Base-by-base conservation (phyloP, 495 filamentous ascomycete species). In the Aspergillus conjunctus region DNA sequence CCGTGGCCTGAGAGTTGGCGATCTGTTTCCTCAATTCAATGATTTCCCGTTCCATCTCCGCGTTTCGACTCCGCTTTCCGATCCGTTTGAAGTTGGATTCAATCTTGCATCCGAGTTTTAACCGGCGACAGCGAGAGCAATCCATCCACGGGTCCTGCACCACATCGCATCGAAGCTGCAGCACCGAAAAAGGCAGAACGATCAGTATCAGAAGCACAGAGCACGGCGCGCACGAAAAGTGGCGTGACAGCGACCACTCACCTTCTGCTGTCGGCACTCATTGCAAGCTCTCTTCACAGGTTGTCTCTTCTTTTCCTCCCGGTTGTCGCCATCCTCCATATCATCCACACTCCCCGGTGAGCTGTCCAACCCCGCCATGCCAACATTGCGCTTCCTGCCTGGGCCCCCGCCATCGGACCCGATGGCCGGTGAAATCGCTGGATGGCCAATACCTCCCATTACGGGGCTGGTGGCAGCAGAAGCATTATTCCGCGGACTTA, bases 201-300 rank as follows among this genome's bases (percentile, higher is more conserved):
- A 52, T 33, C 51, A 57, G 33, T 33, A n/a, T n/a, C n/a, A 14
- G 12, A 17, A 65, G 58, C 60, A 55, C 18, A 3, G 10, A 65
- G 58, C 60, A 53, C 18, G 0, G 10, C 44, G 20, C 20, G 20
- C n/a, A 21, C 6, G 20, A 10, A 48, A 18, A 22, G n/a, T 31
- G 10, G 60, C 14, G 50, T 55, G 30, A 26, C 7, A 50, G 1
- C 14, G 15, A 14, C 14, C 7, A 55, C 79, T 62, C 67, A 93
- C 91, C 83, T 97, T 97, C 74, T 97, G 92, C 73, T 97, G 93
- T 41, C 92, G 85, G 73, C 93, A 97, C 71, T 97, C 91, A 75
- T 97, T 96, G 72, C 92, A 96, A 15, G 92, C 92, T 59, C 91
- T 85, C 75, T 95, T 96, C 48, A 92, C 88, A 12, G 89, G 89